These are phyloP conservation scores for Hygrocybe punicea DNA, from an alignment of 768 basidiomycete genomes.

Conservation along the genomic window DNA sequence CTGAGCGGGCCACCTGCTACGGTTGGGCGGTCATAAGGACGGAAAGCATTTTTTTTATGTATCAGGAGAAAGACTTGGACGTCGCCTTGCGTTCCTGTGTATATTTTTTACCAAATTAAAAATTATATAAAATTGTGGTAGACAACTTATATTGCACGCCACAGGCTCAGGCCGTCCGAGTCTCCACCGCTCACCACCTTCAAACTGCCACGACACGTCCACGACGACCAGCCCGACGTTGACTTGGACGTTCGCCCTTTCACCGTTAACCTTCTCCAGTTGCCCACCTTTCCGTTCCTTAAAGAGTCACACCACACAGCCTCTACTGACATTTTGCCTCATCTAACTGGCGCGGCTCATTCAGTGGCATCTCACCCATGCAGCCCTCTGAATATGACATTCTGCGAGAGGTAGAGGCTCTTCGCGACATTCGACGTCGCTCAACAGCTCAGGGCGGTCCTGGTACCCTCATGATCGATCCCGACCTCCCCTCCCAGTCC, in stretches of 20 bases:
- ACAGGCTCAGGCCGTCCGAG: too few species aligned
- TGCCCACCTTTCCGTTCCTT: background rate
- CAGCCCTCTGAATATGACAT: constrained; percentile 85
- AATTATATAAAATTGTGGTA: too few species aligned
- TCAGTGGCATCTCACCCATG: constrained; percentile 30
- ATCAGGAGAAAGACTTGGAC: too few species aligned
- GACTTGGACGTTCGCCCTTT: too few species aligned
- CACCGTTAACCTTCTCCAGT: too few species aligned
- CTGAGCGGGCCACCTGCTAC: constrained; percentile 29
- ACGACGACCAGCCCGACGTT: too few species aligned
- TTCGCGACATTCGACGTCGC: constrained; percentile 79
- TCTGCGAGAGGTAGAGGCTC: constrained; percentile 79
- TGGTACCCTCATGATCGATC: constrained; percentile 81
- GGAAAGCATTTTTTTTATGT: too few species aligned
- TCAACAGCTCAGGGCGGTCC: constrained; percentile 59
- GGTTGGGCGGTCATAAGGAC: background rate
- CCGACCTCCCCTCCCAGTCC: constrained; percentile 80
- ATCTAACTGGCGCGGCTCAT: background rate
- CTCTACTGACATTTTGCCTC: background rate
- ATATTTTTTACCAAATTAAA: too few species aligned
- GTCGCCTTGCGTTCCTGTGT: too few species aligned
- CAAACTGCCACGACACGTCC: too few species aligned
- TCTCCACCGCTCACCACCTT: too few species aligned
- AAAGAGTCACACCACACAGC: background rate
- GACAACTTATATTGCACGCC: too few species aligned